Conservation (phyloP, 768 basidiomycete species). For the Suillus subaureus region DNA sequence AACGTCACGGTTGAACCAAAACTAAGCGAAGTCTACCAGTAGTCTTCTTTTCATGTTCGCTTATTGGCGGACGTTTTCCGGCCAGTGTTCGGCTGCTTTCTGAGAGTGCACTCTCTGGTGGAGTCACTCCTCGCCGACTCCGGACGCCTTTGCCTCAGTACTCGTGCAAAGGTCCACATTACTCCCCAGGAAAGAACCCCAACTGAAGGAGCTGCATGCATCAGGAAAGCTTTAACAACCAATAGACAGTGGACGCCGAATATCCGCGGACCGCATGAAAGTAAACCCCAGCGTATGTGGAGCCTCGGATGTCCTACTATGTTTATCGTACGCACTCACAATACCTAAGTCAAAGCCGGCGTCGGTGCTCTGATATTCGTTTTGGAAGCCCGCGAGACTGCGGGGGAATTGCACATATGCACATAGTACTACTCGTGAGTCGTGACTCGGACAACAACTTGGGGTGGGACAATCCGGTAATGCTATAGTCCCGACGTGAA, state of each 20-base stretch:
- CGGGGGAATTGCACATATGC: conserved; percentile 71
- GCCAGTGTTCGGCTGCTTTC: neutral
- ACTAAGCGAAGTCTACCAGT: neutral
- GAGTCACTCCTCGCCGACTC: neutral
- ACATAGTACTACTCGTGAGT: conserved; percentile 54
- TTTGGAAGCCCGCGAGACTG: conserved; percentile 63
- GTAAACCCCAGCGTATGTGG: conserved; percentile 71
- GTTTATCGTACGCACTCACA: neutral
- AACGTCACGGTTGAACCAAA: neutral
- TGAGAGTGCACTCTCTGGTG: neutral
- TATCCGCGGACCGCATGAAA: conserved; percentile 70
- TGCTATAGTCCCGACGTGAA: conserved; percentile 80
- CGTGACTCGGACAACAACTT: no score
- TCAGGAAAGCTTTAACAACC: neutral
- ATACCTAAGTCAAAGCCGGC: conserved; percentile 64
- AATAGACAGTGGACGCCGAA: conserved; percentile 52
- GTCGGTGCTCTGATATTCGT: conserved; percentile 71
- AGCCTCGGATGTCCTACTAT: neutral
- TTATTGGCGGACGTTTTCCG: neutral
- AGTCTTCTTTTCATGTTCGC: neutral
- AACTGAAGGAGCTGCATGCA: conserved; percentile 67
- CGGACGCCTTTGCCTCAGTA: conserved; percentile 63
- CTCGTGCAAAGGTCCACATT: conserved; percentile 86
- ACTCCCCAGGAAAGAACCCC: conserved; percentile 80
- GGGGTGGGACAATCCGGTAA: conserved; percentile 44